phyloP scores from a whole-genome alignment of 2,329 filamentous ascomycete genomes.

The Cercospora nicotianae region DNA sequence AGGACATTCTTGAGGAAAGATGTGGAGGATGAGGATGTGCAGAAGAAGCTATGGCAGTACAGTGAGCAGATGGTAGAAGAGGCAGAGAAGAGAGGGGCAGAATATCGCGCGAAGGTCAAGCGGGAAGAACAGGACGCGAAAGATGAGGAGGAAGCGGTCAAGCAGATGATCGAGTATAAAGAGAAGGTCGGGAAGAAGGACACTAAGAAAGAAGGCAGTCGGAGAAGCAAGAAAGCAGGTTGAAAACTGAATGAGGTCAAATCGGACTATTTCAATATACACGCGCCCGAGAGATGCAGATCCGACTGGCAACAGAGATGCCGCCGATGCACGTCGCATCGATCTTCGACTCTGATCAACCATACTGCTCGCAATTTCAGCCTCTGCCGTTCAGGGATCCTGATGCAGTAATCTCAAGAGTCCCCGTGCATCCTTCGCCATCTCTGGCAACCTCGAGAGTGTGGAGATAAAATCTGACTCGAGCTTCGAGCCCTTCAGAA shows the following conservation, averaged over 20 bases:
- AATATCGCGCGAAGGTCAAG: conserved; percentile 60
- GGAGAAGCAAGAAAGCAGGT: conserved; percentile 32
- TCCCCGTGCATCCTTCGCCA: too few species aligned
- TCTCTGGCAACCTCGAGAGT: too few species aligned
- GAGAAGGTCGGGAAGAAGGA: conserved; percentile 39
- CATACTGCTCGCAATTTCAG: neutral
- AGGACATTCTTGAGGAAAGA: conserved; percentile 71
- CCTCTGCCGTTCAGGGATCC: neutral
- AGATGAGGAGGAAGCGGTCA: conserved; percentile 38
- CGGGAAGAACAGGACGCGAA: conserved; percentile 47
- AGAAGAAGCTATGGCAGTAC: conserved; percentile 85
- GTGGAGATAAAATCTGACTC: neutral
- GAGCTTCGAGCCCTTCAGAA: neutral
- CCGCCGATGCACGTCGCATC: neutral
- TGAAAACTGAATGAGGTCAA: neutral
- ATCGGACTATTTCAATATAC: neutral
- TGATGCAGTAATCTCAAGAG: neutral
- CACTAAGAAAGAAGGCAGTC: conserved; percentile 33
- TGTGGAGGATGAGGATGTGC: conserved; percentile 71
- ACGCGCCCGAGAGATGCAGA: neutral
- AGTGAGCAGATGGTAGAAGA: conserved; percentile 81
- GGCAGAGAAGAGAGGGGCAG: conserved; percentile 75
- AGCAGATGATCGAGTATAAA: conserved; percentile 37
- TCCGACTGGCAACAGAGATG: neutral
- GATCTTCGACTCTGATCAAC: neutral